Evolutionary conservation across 768 basidiomycete species (phyloP), one percentile per base, ranked within the genome.

Genomic region (Macrolepiota albuminosa): DNA sequence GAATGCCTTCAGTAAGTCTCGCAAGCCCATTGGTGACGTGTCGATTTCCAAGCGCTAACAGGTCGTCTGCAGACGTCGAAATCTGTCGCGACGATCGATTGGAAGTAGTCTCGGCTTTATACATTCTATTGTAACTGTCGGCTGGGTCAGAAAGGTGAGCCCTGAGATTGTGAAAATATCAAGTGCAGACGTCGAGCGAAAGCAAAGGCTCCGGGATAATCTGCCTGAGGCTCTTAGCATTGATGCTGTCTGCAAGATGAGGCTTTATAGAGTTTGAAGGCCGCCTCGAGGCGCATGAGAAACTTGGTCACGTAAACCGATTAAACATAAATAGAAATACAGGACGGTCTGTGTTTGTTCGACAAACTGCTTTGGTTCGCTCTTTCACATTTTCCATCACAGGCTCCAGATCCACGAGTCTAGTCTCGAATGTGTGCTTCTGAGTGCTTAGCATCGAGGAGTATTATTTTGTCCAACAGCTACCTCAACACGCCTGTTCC

Each of bases 1-100:
- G 84, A 53, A 90, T 73, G 0, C 83, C 89, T 21, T 78, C 72
- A 0, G 78, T 77, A 47, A 81, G 73, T 60, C 81, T 71, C 1
- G 71, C 74, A 4, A 84, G 63, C 2, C 81, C 82, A 26, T 77
- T 73, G 18, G 76, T 82, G 36, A 82, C 78, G 66, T 82, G 78
- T 29, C 71, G 69, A 33, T 71, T 68, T 11, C 81, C 81, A 62
- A 81, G 77, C 4, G 72, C 70, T 56, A 76, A 63, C 46, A 81
- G 65, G 33, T 56, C 43, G 4, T 61, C 54, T 1, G 59, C 47
- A 31, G 66, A 64, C 4, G 63, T 61, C 24, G 59, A 63, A 21
- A 56, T 18, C 10, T 43, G 48, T 11, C 58, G 46, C 14, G 52
- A 60, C 33, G 37, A 43, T 2, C 36, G 48, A 13, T 63, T 59